These are phyloP conservation scores for Quercus berberidifolia DNA, from an alignment of 306 rosid species.

Conservation along the genomic window DNA sequence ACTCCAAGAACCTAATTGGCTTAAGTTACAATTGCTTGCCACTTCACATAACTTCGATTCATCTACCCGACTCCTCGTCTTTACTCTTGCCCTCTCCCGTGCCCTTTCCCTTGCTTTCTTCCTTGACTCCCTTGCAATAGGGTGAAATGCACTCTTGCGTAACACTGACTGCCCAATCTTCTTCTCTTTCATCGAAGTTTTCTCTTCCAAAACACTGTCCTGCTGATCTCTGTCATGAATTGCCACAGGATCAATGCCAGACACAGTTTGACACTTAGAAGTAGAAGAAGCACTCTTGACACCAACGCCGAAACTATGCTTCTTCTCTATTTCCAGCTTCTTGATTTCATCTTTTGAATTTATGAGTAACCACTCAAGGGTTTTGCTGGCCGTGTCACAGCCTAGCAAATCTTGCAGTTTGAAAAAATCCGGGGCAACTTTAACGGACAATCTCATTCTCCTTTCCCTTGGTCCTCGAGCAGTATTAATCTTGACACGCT, in stretches of 20 bases:
- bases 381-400: slow-evolving; percentile 84
- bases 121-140: slow-evolving; percentile 51
- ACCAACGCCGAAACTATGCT: neutral
- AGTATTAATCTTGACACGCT: slow-evolving; percentile 81
- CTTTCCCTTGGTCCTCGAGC: slow-evolving; percentile 73
- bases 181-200: slow-evolving; percentile 8
- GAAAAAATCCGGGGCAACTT: slow-evolving; percentile 73
- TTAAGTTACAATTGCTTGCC: neutral
- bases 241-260: slow-evolving; percentile 49
- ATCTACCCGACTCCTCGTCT: slow-evolving; percentile 13
- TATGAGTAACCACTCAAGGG: slow-evolving; percentile 78
- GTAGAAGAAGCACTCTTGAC: slow-evolving; percentile 48
- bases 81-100: slow-evolving; percentile 53
- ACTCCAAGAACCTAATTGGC: slow-evolving; percentile 44
- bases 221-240: slow-evolving; percentile 20
- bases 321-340: slow-evolving; percentile 42
- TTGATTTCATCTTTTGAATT: slow-evolving; percentile 59
- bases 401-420: slow-evolving; percentile 81
- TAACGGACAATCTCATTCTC: slow-evolving; percentile 80
- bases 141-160: slow-evolving; percentile 39
- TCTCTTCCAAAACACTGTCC: neutral
- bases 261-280: slow-evolving; percentile 70
- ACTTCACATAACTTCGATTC: slow-evolving; percentile 17
- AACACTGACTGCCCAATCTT: slow-evolving; percentile 7
- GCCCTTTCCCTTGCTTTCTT: slow-evolving; percentile 79